Percentiles rank a stretch among this genome's conserved stretches.
These are phyloP conservation scores for Colletotrichum viniferum DNA, from an alignment of 2,329 filamentous ascomycete genomes.

Conservation along the genomic window DNA sequence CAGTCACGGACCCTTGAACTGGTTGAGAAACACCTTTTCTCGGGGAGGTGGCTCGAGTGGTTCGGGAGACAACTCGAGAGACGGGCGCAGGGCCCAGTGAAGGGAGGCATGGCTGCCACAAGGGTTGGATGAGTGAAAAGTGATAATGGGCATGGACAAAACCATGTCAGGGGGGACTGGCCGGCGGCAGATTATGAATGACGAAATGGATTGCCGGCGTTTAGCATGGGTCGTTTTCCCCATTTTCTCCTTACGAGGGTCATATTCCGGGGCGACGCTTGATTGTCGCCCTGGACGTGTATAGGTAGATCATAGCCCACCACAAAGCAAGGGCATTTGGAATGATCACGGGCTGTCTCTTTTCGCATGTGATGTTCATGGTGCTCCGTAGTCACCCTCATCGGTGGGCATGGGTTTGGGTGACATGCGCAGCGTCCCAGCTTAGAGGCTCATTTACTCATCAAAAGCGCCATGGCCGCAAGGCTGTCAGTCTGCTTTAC, in stretches of 20 bases:
- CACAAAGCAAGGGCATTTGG: neutral
- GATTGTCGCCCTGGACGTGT: neutral
- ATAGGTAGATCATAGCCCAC: constrained; percentile 6
- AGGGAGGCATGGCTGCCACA: neutral
- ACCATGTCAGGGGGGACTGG: neutral
- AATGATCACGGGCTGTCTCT: neutral
- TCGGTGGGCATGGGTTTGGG: no score
- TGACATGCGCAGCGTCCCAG: neutral
- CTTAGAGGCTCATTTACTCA: neutral
- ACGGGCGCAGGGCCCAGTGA: neutral
- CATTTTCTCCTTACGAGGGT: neutral
- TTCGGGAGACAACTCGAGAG: constrained; percentile 6
- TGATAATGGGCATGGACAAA: neutral
- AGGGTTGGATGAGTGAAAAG: neutral
- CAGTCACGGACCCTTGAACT: constrained; percentile 43
- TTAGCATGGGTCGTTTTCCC: constrained; percentile 4
- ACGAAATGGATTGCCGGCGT: constrained; percentile 14
- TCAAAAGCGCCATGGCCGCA: neutral
- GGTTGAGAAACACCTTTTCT: constrained; percentile 48
- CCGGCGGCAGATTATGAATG: constrained; percentile 7
- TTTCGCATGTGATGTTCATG: neutral
- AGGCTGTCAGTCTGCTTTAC: neutral
- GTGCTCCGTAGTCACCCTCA: no score
- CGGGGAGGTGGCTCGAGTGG: constrained; percentile 22
- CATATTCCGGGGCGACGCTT: neutral